Evolutionary conservation across 1,139 yeast genomes (phyloP), one percentile per base, ranked within the genome.

Genomic region (Tardiomyces depauwii): DNA sequence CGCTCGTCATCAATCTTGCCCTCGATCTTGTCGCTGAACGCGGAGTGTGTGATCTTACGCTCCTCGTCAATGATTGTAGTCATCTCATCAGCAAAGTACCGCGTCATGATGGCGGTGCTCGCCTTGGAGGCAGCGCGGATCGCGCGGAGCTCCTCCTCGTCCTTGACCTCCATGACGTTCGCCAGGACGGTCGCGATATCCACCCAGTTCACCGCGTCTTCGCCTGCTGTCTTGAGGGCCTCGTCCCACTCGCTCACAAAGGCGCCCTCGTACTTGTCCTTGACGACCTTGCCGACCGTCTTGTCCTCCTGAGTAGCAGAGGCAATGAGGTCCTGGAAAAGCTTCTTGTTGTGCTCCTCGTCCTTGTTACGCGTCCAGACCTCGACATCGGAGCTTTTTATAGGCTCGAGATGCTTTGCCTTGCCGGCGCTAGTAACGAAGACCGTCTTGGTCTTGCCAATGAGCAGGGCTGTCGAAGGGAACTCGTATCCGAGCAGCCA

Each of bases 401-500:
- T 69, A 2, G 75, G 74, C 44, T 72, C 74, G 57, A 89, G 68
- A 65, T 88, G 83, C 61, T 82, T 85, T 44, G 95, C 88, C 58
- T 89, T 89, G n/a, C 88, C 87, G 45, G 80, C 82, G 36, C 93
- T 81, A 0, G 97, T 89, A 49, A 89, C 73, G 49, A 91, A 71
- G 14, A 78, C 67, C 44, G 81, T 70, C 56, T 78, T 78, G 42
- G 76, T 76, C 47, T 75, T 73, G 5, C 85, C 76, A 50, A 89
- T 68, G 45, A 75, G 78, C 49, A 91, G 66, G 41, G 80, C 81
- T 1, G 97, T 88, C 48, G 94, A 93, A 19, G 95, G 94, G 60
- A 91, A 89, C 62, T 93, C 97, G 62, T 89, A 91, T 6, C 97
- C 96, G 49, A 91, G 70, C 49, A 91, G 70, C 97, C 97, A 91